Percentiles rank a stretch among this genome's conserved stretches.
Conservation (phyloP, 306 rosid species). For the Betula pendula region DNA sequence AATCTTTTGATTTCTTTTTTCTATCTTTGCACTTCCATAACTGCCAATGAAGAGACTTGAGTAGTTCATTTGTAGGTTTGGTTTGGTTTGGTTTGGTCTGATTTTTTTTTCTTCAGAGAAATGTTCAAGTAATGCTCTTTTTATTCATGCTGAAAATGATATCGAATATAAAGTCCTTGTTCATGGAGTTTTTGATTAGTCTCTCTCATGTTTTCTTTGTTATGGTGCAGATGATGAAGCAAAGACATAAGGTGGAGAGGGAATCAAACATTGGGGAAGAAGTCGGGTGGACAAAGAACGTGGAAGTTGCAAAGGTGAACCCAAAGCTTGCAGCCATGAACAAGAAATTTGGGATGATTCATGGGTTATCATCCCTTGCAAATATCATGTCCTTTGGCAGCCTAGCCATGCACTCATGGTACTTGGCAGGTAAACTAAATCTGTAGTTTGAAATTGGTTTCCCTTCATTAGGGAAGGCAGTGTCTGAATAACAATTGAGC, state of each 20-base stretch:
- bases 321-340: slow-evolving; percentile 95
- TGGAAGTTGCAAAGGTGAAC: slow-evolving; percentile 80
- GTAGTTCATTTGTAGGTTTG: too few relatives aligned
- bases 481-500: neutral
- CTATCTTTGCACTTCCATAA: neutral
- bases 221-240: slow-evolving; percentile 85
- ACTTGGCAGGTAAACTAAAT: slow-evolving; percentile 83
- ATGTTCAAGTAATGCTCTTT: neutral
- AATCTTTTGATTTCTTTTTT: neutral
- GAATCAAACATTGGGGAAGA: slow-evolving; percentile 82
- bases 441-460: slow-evolving; percentile 44
- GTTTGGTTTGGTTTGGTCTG: too few relatives aligned
- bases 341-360: slow-evolving; percentile 98
- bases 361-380: slow-evolving; percentile 93
- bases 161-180: neutral
- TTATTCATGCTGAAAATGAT: neutral
- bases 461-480: slow-evolving; percentile 27
- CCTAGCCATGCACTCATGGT: slow-evolving; percentile 98
- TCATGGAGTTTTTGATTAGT: neutral
- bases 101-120: neutral
- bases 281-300: slow-evolving; percentile 91
- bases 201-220: slow-evolving; percentile 16
- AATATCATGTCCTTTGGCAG: slow-evolving; percentile 90
- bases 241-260: slow-evolving; percentile 94
- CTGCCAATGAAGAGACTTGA: neutral